These are phyloP conservation scores for Botrytis byssoidea DNA, from an alignment of 2,329 filamentous ascomycete species.

Conservation along the genomic window DNA sequence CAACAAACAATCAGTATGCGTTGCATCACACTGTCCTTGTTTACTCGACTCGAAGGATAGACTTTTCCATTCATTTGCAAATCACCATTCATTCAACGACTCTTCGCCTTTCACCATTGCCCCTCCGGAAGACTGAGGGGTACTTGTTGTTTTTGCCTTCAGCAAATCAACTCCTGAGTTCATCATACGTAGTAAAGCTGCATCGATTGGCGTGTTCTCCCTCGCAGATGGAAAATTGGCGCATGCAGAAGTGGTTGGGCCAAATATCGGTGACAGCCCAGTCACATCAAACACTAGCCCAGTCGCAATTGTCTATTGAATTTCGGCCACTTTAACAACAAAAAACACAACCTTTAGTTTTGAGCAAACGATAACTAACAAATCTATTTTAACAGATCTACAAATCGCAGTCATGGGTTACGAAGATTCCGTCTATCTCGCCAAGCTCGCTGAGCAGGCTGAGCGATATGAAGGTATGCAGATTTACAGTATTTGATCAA, in stretches of 20 bases:
- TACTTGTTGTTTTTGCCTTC: slow-evolving; percentile 21
- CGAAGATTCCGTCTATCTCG: slow-evolving; percentile 98
- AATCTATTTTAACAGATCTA: slow-evolving; percentile 23
- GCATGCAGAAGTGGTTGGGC: slow-evolving; percentile 14
- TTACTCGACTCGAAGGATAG: not conserved
- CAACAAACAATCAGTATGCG: not conserved
- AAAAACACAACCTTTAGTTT: not conserved
- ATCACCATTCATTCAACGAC: slow-evolving; percentile 9
- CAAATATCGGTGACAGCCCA: slow-evolving; percentile 16
- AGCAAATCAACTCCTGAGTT: not conserved
- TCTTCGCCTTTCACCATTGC: slow-evolving; percentile 25
- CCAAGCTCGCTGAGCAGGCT: slow-evolving; percentile 99
- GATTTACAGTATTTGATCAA: slow-evolving; percentile 27
- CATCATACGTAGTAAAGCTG: not conserved
- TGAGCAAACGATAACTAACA: slow-evolving; percentile 21
- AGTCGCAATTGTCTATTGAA: slow-evolving; percentile 1
- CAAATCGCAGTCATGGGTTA: slow-evolving; percentile 79
- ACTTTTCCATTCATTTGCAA: not conserved
- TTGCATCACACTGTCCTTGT: not conserved
- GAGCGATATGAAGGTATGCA: slow-evolving; percentile 97
- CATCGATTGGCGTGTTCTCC: slow-evolving; percentile 9
- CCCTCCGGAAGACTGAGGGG: slow-evolving; percentile 36
- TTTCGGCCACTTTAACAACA: not conserved
- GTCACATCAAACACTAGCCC: not conserved
- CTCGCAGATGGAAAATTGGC: slow-evolving; percentile 12